Percentiles rank a stretch among this genome's conserved stretches.
phyloP scores from a whole-genome alignment of 441 rosid species.

The Mallotus japonicus region DNA sequence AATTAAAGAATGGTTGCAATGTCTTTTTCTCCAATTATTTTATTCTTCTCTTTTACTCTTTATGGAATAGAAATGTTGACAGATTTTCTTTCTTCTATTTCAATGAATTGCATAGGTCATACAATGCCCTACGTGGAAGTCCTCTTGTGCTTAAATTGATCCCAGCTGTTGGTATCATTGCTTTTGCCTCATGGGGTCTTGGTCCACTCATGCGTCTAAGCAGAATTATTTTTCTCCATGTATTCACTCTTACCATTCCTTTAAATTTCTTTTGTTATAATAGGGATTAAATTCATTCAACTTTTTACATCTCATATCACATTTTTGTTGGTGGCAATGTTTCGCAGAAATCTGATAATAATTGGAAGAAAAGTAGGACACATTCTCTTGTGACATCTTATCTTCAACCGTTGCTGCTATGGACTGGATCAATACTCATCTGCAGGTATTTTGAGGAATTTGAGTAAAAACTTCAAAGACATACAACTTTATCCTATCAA shows the following conservation, averaged over 20 bases:
- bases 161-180: slow-evolving; percentile 59
- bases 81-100: not conserved
- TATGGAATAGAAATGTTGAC: slow-evolving; percentile 11
- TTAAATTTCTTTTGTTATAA: too few species aligned
- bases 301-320: slow-evolving; percentile 8
- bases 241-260: slow-evolving; percentile 22
- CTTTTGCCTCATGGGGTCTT: slow-evolving; percentile 79
- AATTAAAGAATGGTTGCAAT: not conserved
- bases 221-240: slow-evolving; percentile 60
- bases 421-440: slow-evolving; percentile 73
- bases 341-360: slow-evolving; percentile 63
- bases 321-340: slow-evolving; percentile 19
- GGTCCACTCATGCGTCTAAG: slow-evolving; percentile 61
- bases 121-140: slow-evolving; percentile 40
- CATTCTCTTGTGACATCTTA: slow-evolving; percentile 59
- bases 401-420: slow-evolving; percentile 77
- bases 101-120: slow-evolving; percentile 54
- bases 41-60: not conserved
- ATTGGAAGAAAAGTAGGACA: slow-evolving; percentile 72
- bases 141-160: slow-evolving; percentile 55
- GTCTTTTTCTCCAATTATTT: slow-evolving; percentile 2
- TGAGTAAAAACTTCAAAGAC: slow-evolving; percentile 1
- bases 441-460: slow-evolving; percentile 60
- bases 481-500: slow-evolving; percentile 6
- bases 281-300: not conserved